These are phyloP conservation scores for Ascochyta rabiei DNA, from an alignment of 2,329 filamentous ascomycete genomes.

Conservation along the genomic window DNA sequence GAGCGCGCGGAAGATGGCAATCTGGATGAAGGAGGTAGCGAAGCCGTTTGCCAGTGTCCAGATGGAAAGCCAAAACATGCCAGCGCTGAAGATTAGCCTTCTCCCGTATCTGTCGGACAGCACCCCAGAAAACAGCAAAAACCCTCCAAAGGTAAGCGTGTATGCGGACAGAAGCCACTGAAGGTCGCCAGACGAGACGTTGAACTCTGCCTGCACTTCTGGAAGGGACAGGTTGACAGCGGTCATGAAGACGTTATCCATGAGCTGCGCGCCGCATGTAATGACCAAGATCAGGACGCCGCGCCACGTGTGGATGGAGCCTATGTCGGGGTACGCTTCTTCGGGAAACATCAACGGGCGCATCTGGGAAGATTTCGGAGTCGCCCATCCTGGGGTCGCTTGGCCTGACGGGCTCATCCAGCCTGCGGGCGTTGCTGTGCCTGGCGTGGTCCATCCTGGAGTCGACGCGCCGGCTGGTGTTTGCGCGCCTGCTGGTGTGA, in stretches of 20 bases:
- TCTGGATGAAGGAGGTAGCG: slow-evolving; percentile 10
- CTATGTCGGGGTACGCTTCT: slow-evolving; percentile 10
- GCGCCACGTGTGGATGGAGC: slow-evolving; percentile 13
- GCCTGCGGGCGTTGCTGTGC: slow-evolving; percentile 8
- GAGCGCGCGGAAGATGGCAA: slow-evolving; percentile 12
- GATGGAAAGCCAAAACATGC: slow-evolving; percentile 11
- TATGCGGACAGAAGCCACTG: slow-evolving; percentile 14
- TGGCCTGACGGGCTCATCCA: slow-evolving; percentile 13
- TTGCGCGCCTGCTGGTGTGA: slow-evolving; percentile 7
- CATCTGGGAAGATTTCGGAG: slow-evolving; percentile 12
- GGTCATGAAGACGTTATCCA: slow-evolving; percentile 16
- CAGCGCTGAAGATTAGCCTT: slow-evolving; percentile 6
- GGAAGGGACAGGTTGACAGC: slow-evolving; percentile 14
- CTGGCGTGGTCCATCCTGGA: slow-evolving; percentile 14
- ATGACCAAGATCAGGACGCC: slow-evolving; percentile 5
- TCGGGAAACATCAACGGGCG: slow-evolving; percentile 15
- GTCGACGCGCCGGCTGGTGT: slow-evolving; percentile 11
- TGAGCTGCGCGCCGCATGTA: slow-evolving; percentile 11
- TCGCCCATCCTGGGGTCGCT: slow-evolving; percentile 14
- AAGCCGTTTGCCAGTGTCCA: slow-evolving; percentile 15
- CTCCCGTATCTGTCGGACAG: slow-evolving; percentile 9
- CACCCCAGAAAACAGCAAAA: slow-evolving; percentile 10
- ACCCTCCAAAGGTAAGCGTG: slow-evolving; percentile 12
- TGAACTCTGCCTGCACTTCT: slow-evolving; percentile 12
- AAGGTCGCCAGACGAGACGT: slow-evolving; percentile 7